These are phyloP conservation scores for Cantharellus anzutake DNA, from an alignment of 768 basidiomycete genomes.

Conservation along the genomic window DNA sequence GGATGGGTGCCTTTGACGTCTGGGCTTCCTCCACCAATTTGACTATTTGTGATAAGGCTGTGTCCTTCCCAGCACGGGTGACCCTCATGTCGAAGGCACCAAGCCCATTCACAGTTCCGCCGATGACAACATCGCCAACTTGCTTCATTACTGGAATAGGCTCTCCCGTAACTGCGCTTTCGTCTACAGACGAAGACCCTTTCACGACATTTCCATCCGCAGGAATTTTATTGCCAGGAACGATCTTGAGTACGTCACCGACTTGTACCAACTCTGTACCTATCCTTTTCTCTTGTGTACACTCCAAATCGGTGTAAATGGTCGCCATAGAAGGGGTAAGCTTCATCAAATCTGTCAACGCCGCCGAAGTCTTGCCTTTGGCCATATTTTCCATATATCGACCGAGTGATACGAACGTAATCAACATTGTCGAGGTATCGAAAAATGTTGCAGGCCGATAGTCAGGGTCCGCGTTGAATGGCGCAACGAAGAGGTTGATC, in stretches of 20 bases:
- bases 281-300: constrained; percentile 74
- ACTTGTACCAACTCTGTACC: constrained; percentile 90
- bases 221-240: constrained; percentile 91
- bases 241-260: constrained; percentile 80
- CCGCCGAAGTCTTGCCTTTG: constrained; percentile 92
- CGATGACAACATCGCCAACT: constrained; percentile 71
- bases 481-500: constrained; percentile 42
- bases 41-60: constrained; percentile 90
- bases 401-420: constrained; percentile 92
- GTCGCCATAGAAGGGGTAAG: constrained; percentile 90
- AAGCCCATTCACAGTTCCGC: constrained; percentile 89
- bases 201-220: constrained; percentile 83
- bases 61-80: constrained; percentile 89
- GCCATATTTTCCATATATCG: constrained; percentile 92
- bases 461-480: constrained; percentile 40
- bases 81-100: constrained; percentile 97
- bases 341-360: constrained; percentile 89
- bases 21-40: constrained; percentile 95
- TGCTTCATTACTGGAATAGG: constrained; percentile 76
- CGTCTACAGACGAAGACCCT: constrained; percentile 80
- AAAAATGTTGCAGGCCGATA: constrained; percentile 84
- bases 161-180: constrained; percentile 94
- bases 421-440: constrained; percentile 97
- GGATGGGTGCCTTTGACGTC: constrained; percentile 94
- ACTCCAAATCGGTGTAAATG: constrained; percentile 74